A percentile compares a stretch with the other conserved stretches of the same genome.
Evolutionary conservation across 2,329 filamentous ascomycete species (phyloP).

Genomic region (Plenodomus biglobosus): DNA sequence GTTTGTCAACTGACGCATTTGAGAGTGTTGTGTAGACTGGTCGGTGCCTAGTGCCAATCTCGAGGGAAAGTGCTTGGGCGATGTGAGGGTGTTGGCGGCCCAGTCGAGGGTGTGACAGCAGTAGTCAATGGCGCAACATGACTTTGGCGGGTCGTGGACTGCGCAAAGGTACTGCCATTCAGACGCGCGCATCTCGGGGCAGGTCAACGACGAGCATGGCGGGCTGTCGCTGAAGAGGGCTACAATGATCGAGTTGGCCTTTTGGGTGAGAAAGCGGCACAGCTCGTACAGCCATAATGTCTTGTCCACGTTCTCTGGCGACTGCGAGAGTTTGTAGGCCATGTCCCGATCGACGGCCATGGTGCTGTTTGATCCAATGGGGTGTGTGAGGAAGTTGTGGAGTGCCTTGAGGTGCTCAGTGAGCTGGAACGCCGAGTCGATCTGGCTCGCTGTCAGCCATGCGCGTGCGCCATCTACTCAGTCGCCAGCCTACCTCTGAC

Average conservation of each 20-base stretch:
- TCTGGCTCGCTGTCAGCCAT: slow-evolving; percentile 55
- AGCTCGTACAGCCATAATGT: slow-evolving; percentile 97
- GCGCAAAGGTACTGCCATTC: slow-evolving; percentile 99
- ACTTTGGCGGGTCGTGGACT: slow-evolving; percentile 94
- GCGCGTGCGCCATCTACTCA: slow-evolving; percentile 1
- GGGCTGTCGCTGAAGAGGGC: slow-evolving; percentile 90
- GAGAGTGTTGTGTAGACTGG: slow-evolving; percentile 48
- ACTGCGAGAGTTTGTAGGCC: slow-evolving; percentile 73
- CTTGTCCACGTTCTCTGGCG: slow-evolving; percentile 78
- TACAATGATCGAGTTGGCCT: slow-evolving; percentile 89
- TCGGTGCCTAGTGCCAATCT: slow-evolving; percentile 64
- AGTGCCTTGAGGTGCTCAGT: slow-evolving; percentile 96
- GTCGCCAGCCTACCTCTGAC: slow-evolving; percentile 65
- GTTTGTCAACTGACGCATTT: slow-evolving; percentile 84
- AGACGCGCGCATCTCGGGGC: slow-evolving; percentile 96
- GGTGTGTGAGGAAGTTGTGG: slow-evolving; percentile 77
- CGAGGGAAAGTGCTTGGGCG: slow-evolving; percentile 92
- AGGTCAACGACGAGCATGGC: slow-evolving; percentile 84
- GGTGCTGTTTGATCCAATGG: slow-evolving; percentile 57
- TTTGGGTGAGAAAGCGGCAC: slow-evolving; percentile 90
- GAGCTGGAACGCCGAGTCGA: slow-evolving; percentile 95
- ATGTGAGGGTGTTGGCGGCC: slow-evolving; percentile 92
- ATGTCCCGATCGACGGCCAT: slow-evolving; percentile 74
- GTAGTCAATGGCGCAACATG: slow-evolving; percentile 97
- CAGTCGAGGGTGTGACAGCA: slow-evolving; percentile 98